Percentiles rank a stretch among this genome's conserved stretches.
Evolutionary conservation across 257 asterid species (phyloP).

Genomic region (Ilex asprella): DNA sequence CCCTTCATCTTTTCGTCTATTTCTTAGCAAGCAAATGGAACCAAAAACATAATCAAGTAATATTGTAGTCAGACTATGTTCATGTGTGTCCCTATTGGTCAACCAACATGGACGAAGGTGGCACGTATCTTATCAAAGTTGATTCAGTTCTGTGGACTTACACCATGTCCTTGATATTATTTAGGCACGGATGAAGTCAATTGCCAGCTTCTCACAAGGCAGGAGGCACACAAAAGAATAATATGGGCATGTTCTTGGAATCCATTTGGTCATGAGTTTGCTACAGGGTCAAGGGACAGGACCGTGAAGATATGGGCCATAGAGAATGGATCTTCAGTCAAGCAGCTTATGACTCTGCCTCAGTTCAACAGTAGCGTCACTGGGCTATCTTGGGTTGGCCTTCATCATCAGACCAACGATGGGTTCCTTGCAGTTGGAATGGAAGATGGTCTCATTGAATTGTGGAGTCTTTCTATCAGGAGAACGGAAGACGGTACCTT

Average conservation of each 20-base stretch:
- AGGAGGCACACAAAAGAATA: conserved; percentile 89
- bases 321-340: conserved; percentile 46
- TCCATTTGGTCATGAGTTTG: conserved; percentile 73
- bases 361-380: conserved; percentile 70
- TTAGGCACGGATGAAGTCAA: conserved; percentile 53
- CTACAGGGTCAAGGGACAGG: conserved; percentile 92
- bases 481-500: conserved; percentile 14
- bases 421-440: conserved; percentile 85
- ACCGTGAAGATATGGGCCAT: conserved; percentile 78
- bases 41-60: too few relatives aligned
- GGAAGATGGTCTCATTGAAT: conserved; percentile 79
- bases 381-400: conserved; percentile 73
- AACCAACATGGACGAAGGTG: too few relatives aligned
- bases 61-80: too few relatives aligned
- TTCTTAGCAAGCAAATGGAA: too few relatives aligned
- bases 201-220: conserved; percentile 49
- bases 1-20: too few relatives aligned
- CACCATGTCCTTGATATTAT: not conserved
- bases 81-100: too few relatives aligned
- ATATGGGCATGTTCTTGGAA: conserved; percentile 98
- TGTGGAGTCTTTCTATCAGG: conserved; percentile 51
- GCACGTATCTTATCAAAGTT: too few relatives aligned
- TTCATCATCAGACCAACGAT: conserved; percentile 33
- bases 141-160: too few relatives aligned
- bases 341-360: conserved; percentile 57